Evolutionary conservation across 2,329 filamentous ascomycete genomes (phyloP), one percentile per base, ranked within the genome.

Genomic region (Epicoccum sorghinum): DNA sequence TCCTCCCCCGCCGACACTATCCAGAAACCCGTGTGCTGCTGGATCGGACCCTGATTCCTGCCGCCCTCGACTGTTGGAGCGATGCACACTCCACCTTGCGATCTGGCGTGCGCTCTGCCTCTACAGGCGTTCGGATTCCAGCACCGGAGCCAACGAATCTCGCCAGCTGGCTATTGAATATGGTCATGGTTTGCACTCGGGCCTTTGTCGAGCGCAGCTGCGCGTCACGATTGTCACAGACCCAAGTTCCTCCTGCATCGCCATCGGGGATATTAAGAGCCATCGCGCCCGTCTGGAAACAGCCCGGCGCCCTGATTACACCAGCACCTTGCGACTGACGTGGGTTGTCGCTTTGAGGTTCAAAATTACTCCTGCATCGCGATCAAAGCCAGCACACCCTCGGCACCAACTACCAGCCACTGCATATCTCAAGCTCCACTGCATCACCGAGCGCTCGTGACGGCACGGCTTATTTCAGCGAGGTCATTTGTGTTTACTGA

Each of bases 221-320:
- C 29, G 25, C 39, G 29, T 43, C 30, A 47, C 38, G 38, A 23
- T 13, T 45, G 43, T 25, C 39, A 36, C 39, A 40, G 45, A 45
- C 39, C 23, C 40, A 25, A 14, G 23, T 12, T 22, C 14, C 45
- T 45, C 35, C 13, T 41, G 29, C 27, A 36, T 36, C 41, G 36
- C 46, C 29, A 52, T 52, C 48, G 48, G 40, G n/a, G n/a, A 54
- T 41, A 36, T 32, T 22, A 45, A 54, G 51, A 33, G 18, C 13
- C 39, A 53, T 48, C 51, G 50, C 39, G 7, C 29, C 23, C 43
- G 2, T 23, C 30, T 38, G n/a, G n/a, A 37, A 30, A 23, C 33
- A 8, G 12, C 38, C 37, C 9, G 8, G 6, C 9, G 24, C 47
- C 47, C 25, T 41, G 30, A 27, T 22, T 30, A 14, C 39, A 37